Base-by-base conservation (phyloP, 306 rosid species). In the Acacia acuminata region DNA sequence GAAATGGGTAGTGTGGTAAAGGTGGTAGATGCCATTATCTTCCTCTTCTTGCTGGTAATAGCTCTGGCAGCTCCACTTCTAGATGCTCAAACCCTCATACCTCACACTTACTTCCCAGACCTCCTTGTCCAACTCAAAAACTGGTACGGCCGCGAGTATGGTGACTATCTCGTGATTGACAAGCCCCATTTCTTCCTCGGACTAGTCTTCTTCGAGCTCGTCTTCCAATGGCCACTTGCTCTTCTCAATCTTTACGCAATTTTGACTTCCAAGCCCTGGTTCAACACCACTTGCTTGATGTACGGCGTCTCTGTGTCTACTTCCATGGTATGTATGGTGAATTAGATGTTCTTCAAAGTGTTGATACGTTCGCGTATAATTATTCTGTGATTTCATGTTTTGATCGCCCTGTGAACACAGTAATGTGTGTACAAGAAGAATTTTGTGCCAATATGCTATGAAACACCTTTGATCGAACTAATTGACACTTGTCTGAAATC, bases 271-370 rank as follows among this genome's bases (percentile, higher is more conserved):
- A 92, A 92, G 80, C 73, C 87, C 75, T 95, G 99, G 99, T 88
- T 85, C 84, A 88, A 80, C 40, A 92, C 96, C 85, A 90, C 98
- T 64, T 95, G 97, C 82, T 86, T 93, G 94, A 84, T 93, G 73
- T 86, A 88, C 79, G 98, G 92, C 45, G 94, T 80, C 25, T 56
- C 63, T 64, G 86, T 80, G 68, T 50, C 82, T 27, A 78, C 98
- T 70, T 81, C 92, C 73, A 85, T 95, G 95, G 97, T 93, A 87
- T 14, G 11, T 19, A 55, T 20, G 20, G 20, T 51, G 7, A 51
- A 51, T 51, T 17, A 17, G 58, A 8, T 51, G 19, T 76, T 7
- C 16, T 27, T 42, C 40, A n/a, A 3, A 2, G 7, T 15, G 38
- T 30, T 32, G 15, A 5, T 30, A 19, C 11, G 8, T 32, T 0